These are phyloP conservation scores for Calonectria pauciramosa DNA, from an alignment of 2,329 filamentous ascomycete species.

Conservation along the genomic window DNA sequence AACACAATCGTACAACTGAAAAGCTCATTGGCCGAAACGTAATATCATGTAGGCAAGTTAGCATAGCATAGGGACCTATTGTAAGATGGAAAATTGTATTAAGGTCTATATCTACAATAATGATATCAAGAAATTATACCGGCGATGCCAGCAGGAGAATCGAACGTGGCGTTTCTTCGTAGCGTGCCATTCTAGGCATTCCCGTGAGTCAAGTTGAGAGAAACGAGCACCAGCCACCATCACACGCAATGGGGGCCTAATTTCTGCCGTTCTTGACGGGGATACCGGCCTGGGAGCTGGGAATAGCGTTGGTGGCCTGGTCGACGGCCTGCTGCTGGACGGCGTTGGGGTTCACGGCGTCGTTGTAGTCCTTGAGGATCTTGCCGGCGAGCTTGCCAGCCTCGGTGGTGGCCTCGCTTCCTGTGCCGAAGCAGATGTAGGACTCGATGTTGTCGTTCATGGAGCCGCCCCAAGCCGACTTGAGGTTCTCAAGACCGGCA, in stretches of 20 bases:
- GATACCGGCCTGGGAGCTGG: not conserved
- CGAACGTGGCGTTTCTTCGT: conserved; percentile 4
- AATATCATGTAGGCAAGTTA: too few relatives aligned
- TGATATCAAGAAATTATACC: not conserved
- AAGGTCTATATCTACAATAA: not conserved
- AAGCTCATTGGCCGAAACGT: not conserved
- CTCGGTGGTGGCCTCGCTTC: not conserved
- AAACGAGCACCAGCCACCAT: not conserved
- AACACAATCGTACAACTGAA: not conserved
- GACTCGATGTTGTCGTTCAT: conserved; percentile 8
- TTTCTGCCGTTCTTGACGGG: not conserved
- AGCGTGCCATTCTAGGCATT: not conserved
- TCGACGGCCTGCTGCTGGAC: not conserved
- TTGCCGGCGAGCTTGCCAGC: not conserved
- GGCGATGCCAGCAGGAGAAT: not conserved
- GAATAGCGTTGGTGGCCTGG: not conserved
- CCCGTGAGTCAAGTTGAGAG: not conserved
- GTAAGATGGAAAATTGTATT: not conserved
- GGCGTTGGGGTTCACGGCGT: not conserved
- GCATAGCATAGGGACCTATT: not conserved
- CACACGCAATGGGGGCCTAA: not conserved
- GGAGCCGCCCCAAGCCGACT: not conserved
- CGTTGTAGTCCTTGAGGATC: not conserved
- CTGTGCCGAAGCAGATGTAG: not conserved
- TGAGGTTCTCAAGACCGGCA: not conserved